phyloP scores from a whole-genome alignment of 129 eudicot genomes.

The Chrysanthemum lavandulifolium region DNA sequence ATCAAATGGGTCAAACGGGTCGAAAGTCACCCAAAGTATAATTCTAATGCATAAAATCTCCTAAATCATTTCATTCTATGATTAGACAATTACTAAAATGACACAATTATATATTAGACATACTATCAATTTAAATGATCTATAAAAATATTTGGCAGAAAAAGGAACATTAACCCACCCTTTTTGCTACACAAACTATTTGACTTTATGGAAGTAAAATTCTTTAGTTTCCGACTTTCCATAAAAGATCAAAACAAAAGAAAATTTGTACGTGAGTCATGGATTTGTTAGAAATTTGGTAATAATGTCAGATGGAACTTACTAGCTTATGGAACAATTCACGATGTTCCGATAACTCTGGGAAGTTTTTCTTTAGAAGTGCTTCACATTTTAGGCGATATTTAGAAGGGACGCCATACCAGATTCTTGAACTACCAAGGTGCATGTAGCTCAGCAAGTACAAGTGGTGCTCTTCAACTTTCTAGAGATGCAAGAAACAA shows the following conservation, averaged over 20 bases:
- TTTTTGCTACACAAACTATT: neutral
- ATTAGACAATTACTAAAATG: too few relatives aligned
- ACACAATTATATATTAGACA: too few relatives aligned
- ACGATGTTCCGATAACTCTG: conserved; percentile 49
- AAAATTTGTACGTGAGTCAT: neutral
- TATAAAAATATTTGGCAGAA: too few relatives aligned
- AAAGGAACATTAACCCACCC: too few relatives aligned
- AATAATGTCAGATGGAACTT: conserved; percentile 27
- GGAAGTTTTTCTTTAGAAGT: conserved; percentile 54
- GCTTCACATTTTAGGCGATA: conserved; percentile 53
- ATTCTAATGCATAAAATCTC: too few relatives aligned
- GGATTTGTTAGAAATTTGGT: too few relatives aligned
- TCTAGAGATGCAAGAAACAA: conserved; percentile 36
- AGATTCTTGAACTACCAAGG: conserved; percentile 65
- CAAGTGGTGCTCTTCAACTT: conserved; percentile 71
- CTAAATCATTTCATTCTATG: too few relatives aligned
- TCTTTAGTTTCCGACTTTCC: conserved; percentile 1
- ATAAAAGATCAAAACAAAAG: neutral
- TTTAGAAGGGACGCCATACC: conserved; percentile 72
- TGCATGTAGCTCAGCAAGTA: conserved; percentile 69
- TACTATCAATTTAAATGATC: too few relatives aligned
- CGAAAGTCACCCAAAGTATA: too few relatives aligned
- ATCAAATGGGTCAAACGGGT: neutral
- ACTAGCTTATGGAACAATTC: conserved; percentile 62
- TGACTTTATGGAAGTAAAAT: neutral